Percentiles rank a stretch among this genome's conserved stretches.
These are phyloP conservation scores for Lentinula sp. DNA, from an alignment of 768 basidiomycete genomes.

Conservation along the genomic window DNA sequence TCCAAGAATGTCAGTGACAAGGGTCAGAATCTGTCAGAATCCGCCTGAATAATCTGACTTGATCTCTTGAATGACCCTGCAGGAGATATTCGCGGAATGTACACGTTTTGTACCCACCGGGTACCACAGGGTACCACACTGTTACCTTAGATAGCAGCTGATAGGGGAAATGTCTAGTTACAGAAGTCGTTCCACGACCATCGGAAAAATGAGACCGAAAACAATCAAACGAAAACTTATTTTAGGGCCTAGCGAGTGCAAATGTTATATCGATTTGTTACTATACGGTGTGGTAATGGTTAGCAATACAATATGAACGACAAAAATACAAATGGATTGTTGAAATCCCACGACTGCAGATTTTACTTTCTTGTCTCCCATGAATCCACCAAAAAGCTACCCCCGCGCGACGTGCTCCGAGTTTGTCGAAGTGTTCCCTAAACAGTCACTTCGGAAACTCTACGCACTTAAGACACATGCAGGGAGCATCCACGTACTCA, in stretches of 20 bases:
- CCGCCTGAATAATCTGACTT: not conserved
- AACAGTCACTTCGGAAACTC: constrained; percentile 8
- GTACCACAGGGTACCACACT: not conserved
- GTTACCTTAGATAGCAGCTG: no score
- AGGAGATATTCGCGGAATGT: not conserved
- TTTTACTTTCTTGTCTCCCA: constrained; percentile 9
- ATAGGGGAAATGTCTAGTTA: no score
- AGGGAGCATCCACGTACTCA: constrained; percentile 19
- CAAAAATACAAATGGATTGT: constrained; percentile 33
- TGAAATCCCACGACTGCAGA: constrained; percentile 42
- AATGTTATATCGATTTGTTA: not conserved
- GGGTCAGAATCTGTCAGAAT: not conserved
- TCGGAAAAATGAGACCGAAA: not conserved
- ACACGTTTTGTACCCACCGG: not conserved
- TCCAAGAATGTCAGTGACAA: not conserved
- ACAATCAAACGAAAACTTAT: no score
- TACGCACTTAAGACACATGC: not conserved
- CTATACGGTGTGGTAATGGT: not conserved
- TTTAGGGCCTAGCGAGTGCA: not conserved
- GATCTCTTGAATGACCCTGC: not conserved
- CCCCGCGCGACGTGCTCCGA: constrained; percentile 5
- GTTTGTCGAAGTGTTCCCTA: not conserved
- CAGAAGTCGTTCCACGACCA: not conserved
- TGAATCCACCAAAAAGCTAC: not conserved
- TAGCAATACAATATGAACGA: constrained; percentile 3